Base-by-base conservation (phyloP, 805 yeast genomes). In the Candida mattraensis region DNA sequence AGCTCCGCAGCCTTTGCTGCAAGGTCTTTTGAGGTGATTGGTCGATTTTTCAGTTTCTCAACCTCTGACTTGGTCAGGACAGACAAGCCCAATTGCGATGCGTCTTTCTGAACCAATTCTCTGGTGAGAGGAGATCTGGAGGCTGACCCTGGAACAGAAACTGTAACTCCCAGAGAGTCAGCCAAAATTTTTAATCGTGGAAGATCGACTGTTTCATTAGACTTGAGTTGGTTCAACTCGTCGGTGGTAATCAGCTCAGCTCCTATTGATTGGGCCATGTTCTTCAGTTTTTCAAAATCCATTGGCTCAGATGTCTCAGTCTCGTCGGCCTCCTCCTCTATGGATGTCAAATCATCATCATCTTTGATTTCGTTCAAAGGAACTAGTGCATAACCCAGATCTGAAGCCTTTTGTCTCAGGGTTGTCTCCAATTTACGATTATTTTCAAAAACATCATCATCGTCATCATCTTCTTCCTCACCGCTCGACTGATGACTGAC, bases 1-100 rank as follows among this genome's bases (percentile, higher is more conserved):
- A 69, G 49, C 28, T 67, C 72, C 5, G 61, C 56, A 1, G 76
- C 76, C 33, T 59, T 53, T 3, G 50, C 26, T 3, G 63, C 64
- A 11, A 63, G 42, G n/a, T 58, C 64, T 24, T 56, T 49, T 3
- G 64, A 42, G 1, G 63, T 54, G n/a, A 62, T 48, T 24, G 51
- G 51, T 20, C 43, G 33, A 22, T 37, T 45, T 45, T 51, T 53
- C 39, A 64, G 44, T 33, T 51, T 51, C 3, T 53, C 56, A 16
- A 57, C 39, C n/a, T 67, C 68, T 2, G 51, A 50, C 5, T 48
- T 40, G 0, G 70, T 51, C 14, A 69, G 35, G 4, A 67, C 51
- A 4, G 44, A 48, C 36, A 65, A 46, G 2, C 69, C 72, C 17
- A 63, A 45, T 9, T 53, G 58, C 5, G 46, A 22, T 5, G 61